Conservation (phyloP, 1,284 basidiomycete genomes). For the Cronartium ribicola region DNA sequence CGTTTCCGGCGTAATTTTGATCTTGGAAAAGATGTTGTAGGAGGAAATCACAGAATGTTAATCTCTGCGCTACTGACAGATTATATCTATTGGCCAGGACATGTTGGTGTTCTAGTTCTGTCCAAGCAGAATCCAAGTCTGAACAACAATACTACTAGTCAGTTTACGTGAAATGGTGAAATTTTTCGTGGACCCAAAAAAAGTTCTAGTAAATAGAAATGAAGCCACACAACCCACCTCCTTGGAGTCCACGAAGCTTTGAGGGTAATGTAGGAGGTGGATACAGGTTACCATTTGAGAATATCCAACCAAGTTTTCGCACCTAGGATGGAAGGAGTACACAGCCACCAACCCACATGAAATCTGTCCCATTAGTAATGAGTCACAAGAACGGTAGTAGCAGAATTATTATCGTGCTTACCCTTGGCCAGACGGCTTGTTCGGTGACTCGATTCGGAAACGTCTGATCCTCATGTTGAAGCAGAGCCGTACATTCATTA, state of each 20-base stretch:
- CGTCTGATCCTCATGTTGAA: neutral
- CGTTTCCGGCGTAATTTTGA: no score
- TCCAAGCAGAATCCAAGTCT: slow-evolving; percentile 42
- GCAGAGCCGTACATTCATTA: neutral
- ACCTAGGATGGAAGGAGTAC: neutral
- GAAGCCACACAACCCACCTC: slow-evolving; percentile 8
- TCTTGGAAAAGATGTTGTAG: no score
- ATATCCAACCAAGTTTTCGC: slow-evolving; percentile 39
- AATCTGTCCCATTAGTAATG: neutral
- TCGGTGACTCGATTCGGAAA: neutral
- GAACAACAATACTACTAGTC: neutral
- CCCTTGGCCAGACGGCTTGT: neutral
- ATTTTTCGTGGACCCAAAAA: no score
- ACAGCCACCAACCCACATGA: neutral
- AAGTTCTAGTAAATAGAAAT: neutral
- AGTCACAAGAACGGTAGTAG: no score
- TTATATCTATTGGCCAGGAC: slow-evolving; percentile 37
- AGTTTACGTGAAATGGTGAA: no score
- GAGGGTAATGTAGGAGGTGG: slow-evolving; percentile 36
- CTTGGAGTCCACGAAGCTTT: slow-evolving; percentile 30
- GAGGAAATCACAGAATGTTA: no score
- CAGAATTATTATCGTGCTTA: no score
- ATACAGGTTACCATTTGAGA: slow-evolving; percentile 24
- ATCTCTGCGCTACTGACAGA: slow-evolving; percentile 29
- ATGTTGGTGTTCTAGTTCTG: slow-evolving; percentile 34